Evolutionary conservation across 345 rosid species (phyloP).

Genomic region (Erodium maritimum): DNA sequence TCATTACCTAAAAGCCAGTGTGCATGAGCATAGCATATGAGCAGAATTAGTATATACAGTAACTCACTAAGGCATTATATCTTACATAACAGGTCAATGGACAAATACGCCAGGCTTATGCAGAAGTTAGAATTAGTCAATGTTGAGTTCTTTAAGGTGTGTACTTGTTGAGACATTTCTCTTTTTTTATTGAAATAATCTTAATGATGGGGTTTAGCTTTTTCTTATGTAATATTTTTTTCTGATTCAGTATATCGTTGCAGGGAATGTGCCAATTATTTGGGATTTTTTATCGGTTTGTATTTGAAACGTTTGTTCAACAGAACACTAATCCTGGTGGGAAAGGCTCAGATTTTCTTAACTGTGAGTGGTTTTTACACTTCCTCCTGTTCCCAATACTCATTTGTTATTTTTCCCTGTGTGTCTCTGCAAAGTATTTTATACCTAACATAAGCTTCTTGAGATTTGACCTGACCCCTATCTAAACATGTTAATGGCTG

Average conservation of each 20-base stretch:
- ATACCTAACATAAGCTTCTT: background rate
- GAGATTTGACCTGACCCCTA: constrained; percentile 3
- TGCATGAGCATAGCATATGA: background rate
- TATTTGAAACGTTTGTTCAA: constrained; percentile 70
- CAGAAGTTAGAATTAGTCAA: constrained; percentile 93
- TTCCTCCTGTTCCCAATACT: constrained; percentile 1
- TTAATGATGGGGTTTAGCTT: background rate
- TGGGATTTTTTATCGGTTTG: constrained; percentile 63
- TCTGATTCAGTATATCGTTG: constrained; percentile 50
- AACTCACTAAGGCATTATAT: constrained; percentile 12
- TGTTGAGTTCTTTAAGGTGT: constrained; percentile 89
- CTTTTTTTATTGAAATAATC: constrained; percentile 7
- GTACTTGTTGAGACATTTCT: constrained; percentile 8
- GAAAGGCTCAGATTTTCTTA: constrained; percentile 45
- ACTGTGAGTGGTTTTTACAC: constrained; percentile 45
- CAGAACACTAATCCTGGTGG: constrained; percentile 43
- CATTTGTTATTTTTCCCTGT: constrained; percentile 1
- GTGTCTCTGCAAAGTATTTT: background rate
- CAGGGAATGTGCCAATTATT: constrained; percentile 98
- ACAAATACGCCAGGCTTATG: constrained; percentile 95
- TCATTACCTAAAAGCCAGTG: background rate
- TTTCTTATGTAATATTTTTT: constrained; percentile 27
- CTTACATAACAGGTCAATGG: constrained; percentile 67
- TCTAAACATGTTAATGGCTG: constrained; percentile 1
- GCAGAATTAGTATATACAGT: background rate